Conservation (phyloP, 2,329 filamentous ascomycete genomes). For the Colletotrichum eleusines region DNA sequence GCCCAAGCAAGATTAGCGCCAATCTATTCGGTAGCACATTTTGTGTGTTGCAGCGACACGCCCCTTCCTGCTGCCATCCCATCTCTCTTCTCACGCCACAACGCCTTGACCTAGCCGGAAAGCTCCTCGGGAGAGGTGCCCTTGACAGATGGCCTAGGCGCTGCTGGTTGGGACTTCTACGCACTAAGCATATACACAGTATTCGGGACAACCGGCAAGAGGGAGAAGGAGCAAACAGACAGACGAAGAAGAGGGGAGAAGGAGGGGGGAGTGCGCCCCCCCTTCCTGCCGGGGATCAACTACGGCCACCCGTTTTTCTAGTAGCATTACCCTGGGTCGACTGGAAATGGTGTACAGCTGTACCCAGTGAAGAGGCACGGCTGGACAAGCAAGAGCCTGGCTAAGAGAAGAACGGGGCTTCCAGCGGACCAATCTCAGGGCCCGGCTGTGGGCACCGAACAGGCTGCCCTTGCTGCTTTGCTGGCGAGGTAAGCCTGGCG, state of each 20-base stretch:
- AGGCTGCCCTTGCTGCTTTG: slow-evolving; percentile 22
- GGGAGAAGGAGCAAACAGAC: neutral
- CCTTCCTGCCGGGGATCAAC: slow-evolving; percentile 16
- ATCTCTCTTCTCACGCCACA: slow-evolving; percentile 29
- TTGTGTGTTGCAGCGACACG: slow-evolving; percentile 24
- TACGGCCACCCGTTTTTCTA: slow-evolving; percentile 22
- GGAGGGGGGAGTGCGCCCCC: neutral
- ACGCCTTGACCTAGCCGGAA: slow-evolving; percentile 27
- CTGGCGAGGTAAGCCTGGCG: slow-evolving; percentile 21
- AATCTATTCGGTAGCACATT: slow-evolving; percentile 14
- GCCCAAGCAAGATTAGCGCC: slow-evolving; percentile 30
- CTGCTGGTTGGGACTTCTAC: neutral
- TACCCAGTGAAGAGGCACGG: slow-evolving; percentile 19
- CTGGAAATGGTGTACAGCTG: slow-evolving; percentile 16
- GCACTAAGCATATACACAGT: slow-evolving; percentile 5
- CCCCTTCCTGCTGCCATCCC: slow-evolving; percentile 36
- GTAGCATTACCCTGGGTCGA: slow-evolving; percentile 22
- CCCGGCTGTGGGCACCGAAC: slow-evolving; percentile 24
- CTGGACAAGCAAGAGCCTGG: slow-evolving; percentile 34
- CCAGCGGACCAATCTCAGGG: slow-evolving; percentile 21
- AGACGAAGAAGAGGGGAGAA: neutral
- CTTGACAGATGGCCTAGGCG: slow-evolving; percentile 2
- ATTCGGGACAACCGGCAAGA: slow-evolving; percentile 5
- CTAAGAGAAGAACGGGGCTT: slow-evolving; percentile 7
- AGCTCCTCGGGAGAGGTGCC: slow-evolving; percentile 2